phyloP scores from a whole-genome alignment of 257 asterid genomes.

The Solanum lycopersicoides region DNA sequence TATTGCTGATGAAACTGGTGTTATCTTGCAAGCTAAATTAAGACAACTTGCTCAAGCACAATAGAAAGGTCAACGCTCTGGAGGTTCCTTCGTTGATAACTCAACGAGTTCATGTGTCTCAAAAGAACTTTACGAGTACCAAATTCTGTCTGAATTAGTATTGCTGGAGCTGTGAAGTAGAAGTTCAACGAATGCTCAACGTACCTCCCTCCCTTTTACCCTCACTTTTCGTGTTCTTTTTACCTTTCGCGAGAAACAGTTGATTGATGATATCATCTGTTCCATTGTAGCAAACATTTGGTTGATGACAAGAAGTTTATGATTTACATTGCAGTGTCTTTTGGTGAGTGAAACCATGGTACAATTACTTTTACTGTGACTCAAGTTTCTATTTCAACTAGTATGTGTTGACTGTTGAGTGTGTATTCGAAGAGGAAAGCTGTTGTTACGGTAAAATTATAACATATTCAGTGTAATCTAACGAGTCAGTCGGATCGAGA shows the following conservation, averaged over 20 bases:
- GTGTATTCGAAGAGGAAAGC: background rate
- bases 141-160: background rate
- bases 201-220: background rate
- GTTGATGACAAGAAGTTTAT: background rate
- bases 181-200: background rate
- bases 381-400: background rate
- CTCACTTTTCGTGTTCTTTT: background rate
- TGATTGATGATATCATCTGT: background rate
- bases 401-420: no score
- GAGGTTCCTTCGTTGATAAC: background rate
- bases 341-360: background rate
- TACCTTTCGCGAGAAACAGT: background rate
- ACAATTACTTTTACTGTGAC: background rate
- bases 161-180: background rate
- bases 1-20: constrained; percentile 72
- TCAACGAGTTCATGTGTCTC: background rate
- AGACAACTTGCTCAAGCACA: constrained; percentile 46
- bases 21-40: constrained; percentile 67
- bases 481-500: no score
- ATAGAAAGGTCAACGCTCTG: background rate
- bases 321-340: background rate
- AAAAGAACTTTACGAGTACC: background rate
- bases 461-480: background rate
- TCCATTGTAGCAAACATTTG: background rate
- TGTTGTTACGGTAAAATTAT: background rate